Base-by-base conservation (phyloP, 2,329 filamentous ascomycete species). In the Emergomyces orientalis region DNA sequence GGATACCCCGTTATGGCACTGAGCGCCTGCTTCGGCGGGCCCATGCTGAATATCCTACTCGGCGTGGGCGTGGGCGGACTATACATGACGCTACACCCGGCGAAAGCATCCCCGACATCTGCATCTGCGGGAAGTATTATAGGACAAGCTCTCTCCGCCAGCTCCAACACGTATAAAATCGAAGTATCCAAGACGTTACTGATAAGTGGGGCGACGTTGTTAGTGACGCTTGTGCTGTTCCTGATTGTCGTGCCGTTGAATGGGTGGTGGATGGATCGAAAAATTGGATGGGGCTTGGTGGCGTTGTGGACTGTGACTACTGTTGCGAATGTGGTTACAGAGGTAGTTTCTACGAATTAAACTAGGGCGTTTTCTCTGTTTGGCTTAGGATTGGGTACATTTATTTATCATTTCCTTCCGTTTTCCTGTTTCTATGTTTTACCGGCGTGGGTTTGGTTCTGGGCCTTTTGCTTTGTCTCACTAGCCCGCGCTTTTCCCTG, bases 1-100 rank as follows among this genome's bases (percentile, higher is more conserved):
- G 94, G 94, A 2, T 97, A 92, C 75, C 94, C 94, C 0, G 91
- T 99, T 66, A 99, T 99, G 94, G 94, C 94, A 0, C 78, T 88
- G 49, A 92, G 90, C 41, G 94, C 94, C 4, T 99, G 94, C 73
- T 97, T 99, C 73, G 94, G 94, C n/a, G 95, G 94, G 0, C 94
- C 94, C 0, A 93, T 99, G 91, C 84, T 99, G 49, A 99, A 99
- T 70, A 99, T 99, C 66, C 79, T 99, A 0, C 84, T 99, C 3
- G 94, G 94, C 0, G 92, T 99, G 60, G 94, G 94, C n/a, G 80
- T 97, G 3, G 89, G 89, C 32, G 94, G 94, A 19, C 83, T 90
- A 47, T 95, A 92, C 73, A 94, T 97, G 83, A 92, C 90, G 63
- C 81, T 95, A 19, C 82, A 88, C 69, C 86, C 89, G 0, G 95